Conservation (phyloP, 345 rosid genomes). For the Hypericum perforatum region DNA sequence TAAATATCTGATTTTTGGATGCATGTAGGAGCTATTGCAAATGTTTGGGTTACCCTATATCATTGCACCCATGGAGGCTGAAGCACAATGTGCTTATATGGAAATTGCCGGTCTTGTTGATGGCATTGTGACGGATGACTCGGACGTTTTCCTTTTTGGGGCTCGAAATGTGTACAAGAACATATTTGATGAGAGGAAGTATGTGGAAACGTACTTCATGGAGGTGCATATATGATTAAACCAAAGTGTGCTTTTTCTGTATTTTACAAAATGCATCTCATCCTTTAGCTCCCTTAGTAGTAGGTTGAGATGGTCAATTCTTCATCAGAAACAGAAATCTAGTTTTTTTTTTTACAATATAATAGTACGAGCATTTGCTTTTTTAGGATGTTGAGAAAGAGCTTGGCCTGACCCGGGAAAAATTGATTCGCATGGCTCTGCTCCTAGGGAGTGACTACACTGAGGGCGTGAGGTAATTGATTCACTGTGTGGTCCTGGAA, state of each 20-base stretch:
- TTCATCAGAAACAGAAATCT: no score
- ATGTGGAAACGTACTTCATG: constrained; percentile 91
- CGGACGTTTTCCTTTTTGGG: constrained; percentile 92
- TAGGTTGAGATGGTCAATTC: no score
- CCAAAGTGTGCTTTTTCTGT: background rate
- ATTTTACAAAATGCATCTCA: background rate
- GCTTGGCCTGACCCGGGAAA: constrained; percentile 76
- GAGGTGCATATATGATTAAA: constrained; percentile 39
- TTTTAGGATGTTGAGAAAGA: constrained; percentile 82
- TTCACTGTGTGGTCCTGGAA: background rate
- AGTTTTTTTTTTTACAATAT: no score
- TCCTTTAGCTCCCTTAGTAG: no score
- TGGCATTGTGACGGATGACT: constrained; percentile 95
- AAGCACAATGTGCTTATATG: constrained; percentile 94
- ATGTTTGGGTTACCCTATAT: constrained; percentile 96
- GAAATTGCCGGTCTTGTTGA: constrained; percentile 80
- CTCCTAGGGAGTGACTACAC: constrained; percentile 99
- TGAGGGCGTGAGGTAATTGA: constrained; percentile 79
- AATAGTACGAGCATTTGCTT: background rate
- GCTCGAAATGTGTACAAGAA: constrained; percentile 83
- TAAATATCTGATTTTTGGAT: background rate
- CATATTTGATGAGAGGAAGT: constrained; percentile 94
- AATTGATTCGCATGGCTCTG: constrained; percentile 77
- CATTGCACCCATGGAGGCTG: constrained; percentile 98
- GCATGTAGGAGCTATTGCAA: constrained; percentile 75